Evolutionary conservation across 805 yeast species (phyloP).

Genomic region (Metschnikowia borealis): DNA sequence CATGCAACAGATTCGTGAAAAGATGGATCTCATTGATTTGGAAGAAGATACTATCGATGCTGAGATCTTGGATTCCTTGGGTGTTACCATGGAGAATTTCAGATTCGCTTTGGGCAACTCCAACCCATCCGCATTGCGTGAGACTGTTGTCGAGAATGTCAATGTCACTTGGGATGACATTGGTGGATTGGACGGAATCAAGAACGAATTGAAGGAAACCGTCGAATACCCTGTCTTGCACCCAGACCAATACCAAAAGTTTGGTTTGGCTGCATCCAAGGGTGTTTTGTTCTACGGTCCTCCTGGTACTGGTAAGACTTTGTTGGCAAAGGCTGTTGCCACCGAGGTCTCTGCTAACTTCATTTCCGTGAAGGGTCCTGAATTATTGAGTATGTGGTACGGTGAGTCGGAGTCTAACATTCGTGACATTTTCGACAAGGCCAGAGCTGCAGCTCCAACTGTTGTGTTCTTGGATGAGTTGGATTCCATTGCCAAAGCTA

Average conservation of each 20-base stretch:
- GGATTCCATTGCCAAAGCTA: conserved; percentile 95
- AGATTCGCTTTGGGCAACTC: conserved; percentile 96
- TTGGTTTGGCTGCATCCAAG: conserved; percentile 95
- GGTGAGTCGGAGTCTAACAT: conserved; percentile 98
- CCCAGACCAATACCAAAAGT: conserved; percentile 97
- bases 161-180: conserved; percentile 99
- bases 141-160: conserved; percentile 97
- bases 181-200: conserved; percentile 96
- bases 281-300: conserved; percentile 99
- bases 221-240: conserved; percentile 98
- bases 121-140: conserved; percentile 98
- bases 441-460: conserved; percentile 99
- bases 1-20: conserved; percentile 99
- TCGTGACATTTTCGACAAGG: conserved; percentile 96
- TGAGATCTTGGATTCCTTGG: conserved; percentile 90
- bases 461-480: conserved; percentile 97
- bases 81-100: conserved; percentile 98
- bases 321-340: conserved; percentile 98
- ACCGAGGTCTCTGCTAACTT: conserved; percentile 98
- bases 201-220: conserved; percentile 95
- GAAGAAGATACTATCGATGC: conserved; percentile 98
- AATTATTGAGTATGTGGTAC: conserved; percentile 96
- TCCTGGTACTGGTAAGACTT: conserved; percentile 99
- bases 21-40: conserved; percentile 95
- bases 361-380: conserved; percentile 96